Evolutionary conservation across 2,329 filamentous ascomycete genomes (phyloP), one percentile per base, ranked within the genome.

Genomic region (Fusarium vanettenii): DNA sequence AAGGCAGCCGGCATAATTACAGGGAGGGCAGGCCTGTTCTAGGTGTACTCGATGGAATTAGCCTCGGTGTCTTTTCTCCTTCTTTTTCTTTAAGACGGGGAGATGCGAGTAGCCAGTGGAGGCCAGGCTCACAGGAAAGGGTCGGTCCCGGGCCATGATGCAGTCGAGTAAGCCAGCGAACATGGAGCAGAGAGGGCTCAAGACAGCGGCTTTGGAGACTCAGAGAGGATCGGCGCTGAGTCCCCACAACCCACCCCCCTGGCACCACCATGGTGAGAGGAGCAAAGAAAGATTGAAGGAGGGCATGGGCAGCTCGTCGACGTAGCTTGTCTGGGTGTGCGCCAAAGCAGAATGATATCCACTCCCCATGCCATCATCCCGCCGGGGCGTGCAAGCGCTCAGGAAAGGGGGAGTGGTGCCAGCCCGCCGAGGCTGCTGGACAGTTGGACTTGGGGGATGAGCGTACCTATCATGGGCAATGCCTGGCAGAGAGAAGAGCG

Each of bases 261-360:
- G 71, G 77, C 70, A 71, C 77, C 63, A 68, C 69, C 37, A 18
- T 18, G 79, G 78, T 72, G 74, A 72, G 69, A 74, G 76, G 64
- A 45, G 63, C 74, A 57, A 69, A 69, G 62, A 70, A 76, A 75
- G 70, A 77, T 78, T 75, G 69, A 74, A 78, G 71, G 76, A 73
- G 74, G 43, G 43, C 7, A 73, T 65, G 64, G 65, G 25, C 48
- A 68, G 45, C 18, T 61, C 62, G 69, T 76, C 64, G 70, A 73
- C 66, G 75, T 79, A 75, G 77, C 75, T 79, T 78, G 73, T 31
- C 72, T 66, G 66, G 76, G 76, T 69, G 77, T 79, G 68, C 41
- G 52, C 25, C 25, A 27, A 27, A 27, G 59, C 63, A n/a, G 16
- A 39, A 9, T 6, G 33, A 35, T 6, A 39, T 39, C 37, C 37